A percentile compares a stretch with the other conserved stretches of the same genome.
Evolutionary conservation across 2,329 filamentous ascomycete species (phyloP).

Genomic region (Plenodomus tracheiphilus): DNA sequence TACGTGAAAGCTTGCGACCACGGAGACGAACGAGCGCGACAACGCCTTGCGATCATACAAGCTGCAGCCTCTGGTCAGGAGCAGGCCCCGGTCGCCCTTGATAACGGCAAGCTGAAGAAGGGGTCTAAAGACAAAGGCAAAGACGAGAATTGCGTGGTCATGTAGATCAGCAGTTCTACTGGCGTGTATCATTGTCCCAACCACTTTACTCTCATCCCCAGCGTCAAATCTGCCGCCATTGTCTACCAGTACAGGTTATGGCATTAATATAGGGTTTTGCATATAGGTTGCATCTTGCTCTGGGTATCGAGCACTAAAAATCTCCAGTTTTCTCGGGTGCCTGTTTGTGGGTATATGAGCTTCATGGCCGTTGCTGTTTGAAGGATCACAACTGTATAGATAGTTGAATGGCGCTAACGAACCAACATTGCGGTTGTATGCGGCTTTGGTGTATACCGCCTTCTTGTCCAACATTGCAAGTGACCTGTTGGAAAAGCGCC

Average conservation of each 20-base stretch:
- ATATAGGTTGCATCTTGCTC: constrained; percentile 22
- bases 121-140: constrained; percentile 28
- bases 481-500: constrained; percentile 16
- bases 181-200: neutral
- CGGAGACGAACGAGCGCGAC: constrained; percentile 86
- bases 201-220: neutral
- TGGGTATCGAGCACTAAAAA: constrained; percentile 17
- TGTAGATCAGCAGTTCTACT: constrained; percentile 23
- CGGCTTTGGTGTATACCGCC: constrained; percentile 24
- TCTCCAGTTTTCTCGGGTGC: constrained; percentile 6
- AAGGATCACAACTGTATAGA: constrained; percentile 3
- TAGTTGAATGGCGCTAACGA: constrained; percentile 11
- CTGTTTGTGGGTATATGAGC: constrained; percentile 4
- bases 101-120: constrained; percentile 41
- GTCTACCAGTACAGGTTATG: constrained; percentile 7
- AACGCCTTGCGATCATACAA: constrained; percentile 82
- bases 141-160: constrained; percentile 45
- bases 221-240: constrained; percentile 1
- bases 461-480: neutral
- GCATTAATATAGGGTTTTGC: constrained; percentile 19
- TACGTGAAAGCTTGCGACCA: constrained; percentile 94
- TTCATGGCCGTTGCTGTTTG: constrained; percentile 9
- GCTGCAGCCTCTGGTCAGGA: constrained; percentile 69
- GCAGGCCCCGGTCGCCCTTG: constrained; percentile 13
- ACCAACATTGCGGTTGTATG: constrained; percentile 27